Evolutionary conservation across 768 basidiomycete species (phyloP).

Genomic region (Kwoniella mangroviensis): DNA sequence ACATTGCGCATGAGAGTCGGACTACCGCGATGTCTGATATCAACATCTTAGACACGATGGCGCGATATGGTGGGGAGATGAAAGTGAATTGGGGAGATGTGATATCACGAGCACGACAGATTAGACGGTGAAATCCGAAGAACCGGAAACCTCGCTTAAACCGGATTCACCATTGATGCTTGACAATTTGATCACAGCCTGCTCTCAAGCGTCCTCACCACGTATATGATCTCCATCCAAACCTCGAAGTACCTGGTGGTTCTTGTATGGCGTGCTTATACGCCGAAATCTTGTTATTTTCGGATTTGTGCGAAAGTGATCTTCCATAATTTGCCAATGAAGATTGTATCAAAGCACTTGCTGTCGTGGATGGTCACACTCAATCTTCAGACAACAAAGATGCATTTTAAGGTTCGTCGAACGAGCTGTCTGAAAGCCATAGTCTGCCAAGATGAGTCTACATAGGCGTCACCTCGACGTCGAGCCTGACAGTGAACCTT

Average conservation of each 20-base stretch:
- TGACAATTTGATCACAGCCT: not conserved
- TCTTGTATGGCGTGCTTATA: not conserved
- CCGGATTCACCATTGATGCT: not conserved
- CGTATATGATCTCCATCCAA: too few relatives aligned
- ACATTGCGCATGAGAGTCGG: not conserved
- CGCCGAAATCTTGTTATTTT: not conserved
- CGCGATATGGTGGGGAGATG: not conserved
- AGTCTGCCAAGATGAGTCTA: too few relatives aligned
- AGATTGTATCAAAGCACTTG: too few relatives aligned
- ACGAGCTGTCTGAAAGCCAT: too few relatives aligned
- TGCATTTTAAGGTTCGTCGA: too few relatives aligned
- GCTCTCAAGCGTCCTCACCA: too few relatives aligned
- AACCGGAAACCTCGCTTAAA: not conserved
- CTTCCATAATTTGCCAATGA: too few relatives aligned
- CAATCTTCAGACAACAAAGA: too few relatives aligned
- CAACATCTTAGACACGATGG: not conserved
- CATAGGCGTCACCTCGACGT: too few relatives aligned
- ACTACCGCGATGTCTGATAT: not conserved
- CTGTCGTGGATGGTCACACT: too few relatives aligned
- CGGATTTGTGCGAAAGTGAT: too few relatives aligned
- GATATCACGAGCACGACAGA: conserved; percentile 1
- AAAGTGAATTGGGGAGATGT: not conserved
- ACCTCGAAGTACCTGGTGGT: too few relatives aligned
- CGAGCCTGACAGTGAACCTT: not conserved
- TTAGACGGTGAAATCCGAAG: not conserved